Percentiles rank a stretch among this genome's conserved stretches.
These are phyloP conservation scores for Porcisia deanei DNA, from an alignment of 208 protist species.

Conservation along the genomic window DNA sequence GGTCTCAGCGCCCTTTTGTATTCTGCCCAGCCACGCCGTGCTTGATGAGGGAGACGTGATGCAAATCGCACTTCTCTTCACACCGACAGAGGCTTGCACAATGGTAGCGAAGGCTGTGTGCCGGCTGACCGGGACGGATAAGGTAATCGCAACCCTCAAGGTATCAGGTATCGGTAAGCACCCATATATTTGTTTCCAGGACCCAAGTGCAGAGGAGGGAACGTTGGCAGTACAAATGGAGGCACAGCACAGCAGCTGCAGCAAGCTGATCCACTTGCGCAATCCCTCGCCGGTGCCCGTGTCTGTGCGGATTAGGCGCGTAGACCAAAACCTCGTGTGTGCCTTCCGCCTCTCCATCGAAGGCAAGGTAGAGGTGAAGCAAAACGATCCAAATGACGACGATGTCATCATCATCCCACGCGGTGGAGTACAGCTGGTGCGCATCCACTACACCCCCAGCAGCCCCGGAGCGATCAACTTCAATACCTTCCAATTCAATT, in stretches of 20 bases:
- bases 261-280: constrained; percentile 49
- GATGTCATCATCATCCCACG: constrained; percentile 49
- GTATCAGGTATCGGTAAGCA: constrained; percentile 94
- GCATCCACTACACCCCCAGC: constrained; percentile 48
- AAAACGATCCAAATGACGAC: background rate
- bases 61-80: constrained; percentile 55
- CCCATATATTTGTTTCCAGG: constrained; percentile 67
- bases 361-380: background rate
- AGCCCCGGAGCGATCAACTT: constrained; percentile 37
- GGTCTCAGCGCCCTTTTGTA: constrained; percentile 64
- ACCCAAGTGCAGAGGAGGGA: constrained; percentile 2
- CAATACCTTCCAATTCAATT: constrained; percentile 50
- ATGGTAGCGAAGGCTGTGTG: constrained; percentile 84
- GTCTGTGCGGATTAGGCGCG: constrained; percentile 38
- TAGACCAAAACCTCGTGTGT: constrained; percentile 36
- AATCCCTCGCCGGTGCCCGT: constrained; percentile 85
- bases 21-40: constrained; percentile 53
- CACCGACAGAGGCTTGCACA: constrained; percentile 74
- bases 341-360: constrained; percentile 46
- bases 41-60: constrained; percentile 55
- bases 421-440: constrained; percentile 44
- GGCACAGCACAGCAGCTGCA: constrained; percentile 21
- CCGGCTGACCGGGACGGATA: constrained; percentile 47
- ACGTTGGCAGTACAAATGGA: constrained; percentile 52
- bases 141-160: constrained; percentile 56